A percentile compares a stretch with the other conserved stretches of the same genome.
These are phyloP conservation scores for Tolypocladium paradoxum DNA, from an alignment of 2,329 filamentous ascomycete genomes.

Conservation along the genomic window DNA sequence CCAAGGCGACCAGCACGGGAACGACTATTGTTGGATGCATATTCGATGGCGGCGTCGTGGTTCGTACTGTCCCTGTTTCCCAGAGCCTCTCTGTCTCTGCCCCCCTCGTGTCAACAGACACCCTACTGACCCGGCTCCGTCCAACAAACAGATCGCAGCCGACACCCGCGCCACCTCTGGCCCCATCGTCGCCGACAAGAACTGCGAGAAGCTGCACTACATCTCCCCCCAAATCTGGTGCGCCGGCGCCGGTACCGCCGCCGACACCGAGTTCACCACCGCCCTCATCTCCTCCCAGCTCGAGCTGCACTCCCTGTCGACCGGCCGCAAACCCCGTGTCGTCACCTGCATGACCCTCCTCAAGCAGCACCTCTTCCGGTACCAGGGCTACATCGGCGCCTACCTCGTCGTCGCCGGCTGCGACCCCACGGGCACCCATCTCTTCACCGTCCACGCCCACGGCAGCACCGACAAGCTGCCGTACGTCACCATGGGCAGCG, in stretches of 20 bases:
- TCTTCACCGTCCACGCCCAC: conserved; percentile 98
- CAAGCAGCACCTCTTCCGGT: conserved; percentile 97
- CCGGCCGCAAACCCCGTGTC: conserved; percentile 90
- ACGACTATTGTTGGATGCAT: conserved; percentile 98
- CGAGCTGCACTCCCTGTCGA: conserved; percentile 92
- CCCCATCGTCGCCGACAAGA: conserved; percentile 99
- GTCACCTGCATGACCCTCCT: conserved; percentile 99
- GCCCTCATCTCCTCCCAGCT: conserved; percentile 97
- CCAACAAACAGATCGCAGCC: conserved; percentile 65
- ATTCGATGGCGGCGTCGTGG: conserved; percentile 91
- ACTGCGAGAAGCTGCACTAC: conserved; percentile 99
- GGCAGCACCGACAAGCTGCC: conserved; percentile 97
- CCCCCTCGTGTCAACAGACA: not conserved
- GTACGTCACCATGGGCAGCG: conserved; percentile 98
- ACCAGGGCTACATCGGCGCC: conserved; percentile 95
- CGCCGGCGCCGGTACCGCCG: conserved; percentile 91
- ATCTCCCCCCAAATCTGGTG: conserved; percentile 99
- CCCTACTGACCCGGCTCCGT: not conserved
- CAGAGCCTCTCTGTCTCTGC: not conserved
- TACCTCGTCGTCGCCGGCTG: conserved; percentile 96
- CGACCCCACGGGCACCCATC: conserved; percentile 86
- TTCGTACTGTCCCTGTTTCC: conserved; percentile 32
- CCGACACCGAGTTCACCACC: conserved; percentile 98
- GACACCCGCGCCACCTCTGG: conserved; percentile 96
- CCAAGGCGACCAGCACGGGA: conserved; percentile 96